phyloP scores from a whole-genome alignment of 805 yeast genomes.

The Hemisphaericaspora nanyangensis region DNA sequence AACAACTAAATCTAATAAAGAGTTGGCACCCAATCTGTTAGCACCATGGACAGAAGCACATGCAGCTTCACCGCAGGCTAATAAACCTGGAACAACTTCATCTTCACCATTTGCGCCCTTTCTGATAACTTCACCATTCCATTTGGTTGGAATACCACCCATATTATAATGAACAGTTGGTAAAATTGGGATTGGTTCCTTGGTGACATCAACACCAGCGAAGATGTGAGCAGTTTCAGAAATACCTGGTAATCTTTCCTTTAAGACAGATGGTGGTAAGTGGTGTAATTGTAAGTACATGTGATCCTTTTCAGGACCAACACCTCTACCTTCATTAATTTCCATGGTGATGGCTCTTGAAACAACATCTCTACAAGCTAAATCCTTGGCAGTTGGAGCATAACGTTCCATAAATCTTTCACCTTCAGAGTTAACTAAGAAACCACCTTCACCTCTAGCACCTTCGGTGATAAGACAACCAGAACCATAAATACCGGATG shows the following conservation, averaged over 20 bases:
- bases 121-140: constrained; percentile 91
- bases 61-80: constrained; percentile 98
- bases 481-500: constrained; percentile 98
- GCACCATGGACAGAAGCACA: constrained; percentile 99
- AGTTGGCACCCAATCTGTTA: constrained; percentile 98
- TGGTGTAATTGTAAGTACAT: constrained; percentile 91
- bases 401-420: constrained; percentile 99
- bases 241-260: constrained; percentile 98
- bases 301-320: constrained; percentile 94
- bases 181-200: constrained; percentile 96
- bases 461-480: constrained; percentile 99
- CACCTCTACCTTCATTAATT: constrained; percentile 98
- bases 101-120: constrained; percentile 85
- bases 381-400: constrained; percentile 97
- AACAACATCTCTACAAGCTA: constrained; percentile 97
- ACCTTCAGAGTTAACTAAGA: constrained; percentile 92
- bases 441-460: constrained; percentile 99
- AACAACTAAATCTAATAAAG: constrained; percentile 91
- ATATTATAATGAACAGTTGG: constrained; percentile 99
- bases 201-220: constrained; percentile 99
- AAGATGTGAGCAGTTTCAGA: constrained; percentile 97
- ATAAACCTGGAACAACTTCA: constrained; percentile 84
- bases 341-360: constrained; percentile 98
- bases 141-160: constrained; percentile 99
- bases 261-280: constrained; percentile 84